Conservation (phyloP, 2,329 filamentous ascomycete species). For the Hortaea sp. region DNA sequence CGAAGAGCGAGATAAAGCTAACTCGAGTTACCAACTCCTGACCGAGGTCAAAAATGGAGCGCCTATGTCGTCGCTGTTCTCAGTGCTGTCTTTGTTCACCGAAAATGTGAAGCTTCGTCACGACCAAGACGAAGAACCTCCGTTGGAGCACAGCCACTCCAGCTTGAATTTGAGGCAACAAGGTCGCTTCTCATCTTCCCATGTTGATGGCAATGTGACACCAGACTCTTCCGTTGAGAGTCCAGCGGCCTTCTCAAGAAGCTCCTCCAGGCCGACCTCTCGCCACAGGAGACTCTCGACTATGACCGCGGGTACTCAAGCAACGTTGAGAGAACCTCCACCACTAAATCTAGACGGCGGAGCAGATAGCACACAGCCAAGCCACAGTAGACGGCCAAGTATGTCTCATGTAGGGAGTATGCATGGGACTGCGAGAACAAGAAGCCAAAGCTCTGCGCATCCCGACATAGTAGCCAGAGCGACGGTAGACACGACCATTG, state of each 20-base stretch:
- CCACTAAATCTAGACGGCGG: slow-evolving; percentile 17
- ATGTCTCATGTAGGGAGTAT: slow-evolving; percentile 11
- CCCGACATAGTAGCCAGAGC: slow-evolving; percentile 96
- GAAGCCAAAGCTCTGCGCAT: slow-evolving; percentile 64
- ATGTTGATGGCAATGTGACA: slow-evolving; percentile 13
- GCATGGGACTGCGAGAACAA: slow-evolving; percentile 15
- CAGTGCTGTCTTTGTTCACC: slow-evolving; percentile 91
- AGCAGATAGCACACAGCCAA: slow-evolving; percentile 15
- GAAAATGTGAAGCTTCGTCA: slow-evolving; percentile 78
- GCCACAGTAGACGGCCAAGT: slow-evolving; percentile 16
- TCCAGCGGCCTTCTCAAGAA: slow-evolving; percentile 12
- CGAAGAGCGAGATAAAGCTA: slow-evolving; percentile 57
- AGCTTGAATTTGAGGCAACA: slow-evolving; percentile 15
- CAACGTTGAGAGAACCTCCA: slow-evolving; percentile 19
- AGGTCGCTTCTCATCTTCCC: slow-evolving; percentile 10
- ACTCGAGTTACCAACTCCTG: slow-evolving; percentile 84
- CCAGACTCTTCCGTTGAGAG: slow-evolving; percentile 18
- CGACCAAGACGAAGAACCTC: slow-evolving; percentile 51
- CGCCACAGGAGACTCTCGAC: slow-evolving; percentile 16
- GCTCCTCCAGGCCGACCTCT: slow-evolving; percentile 14
- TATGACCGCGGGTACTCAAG: not conserved
- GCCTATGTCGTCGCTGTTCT: slow-evolving; percentile 97
- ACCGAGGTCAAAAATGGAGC: slow-evolving; percentile 97
- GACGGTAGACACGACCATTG: slow-evolving; percentile 93
- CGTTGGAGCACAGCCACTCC: slow-evolving; percentile 10